Conservation (phyloP, 176 grass and related monocot genomes). For the Metroxylon sagu region DNA sequence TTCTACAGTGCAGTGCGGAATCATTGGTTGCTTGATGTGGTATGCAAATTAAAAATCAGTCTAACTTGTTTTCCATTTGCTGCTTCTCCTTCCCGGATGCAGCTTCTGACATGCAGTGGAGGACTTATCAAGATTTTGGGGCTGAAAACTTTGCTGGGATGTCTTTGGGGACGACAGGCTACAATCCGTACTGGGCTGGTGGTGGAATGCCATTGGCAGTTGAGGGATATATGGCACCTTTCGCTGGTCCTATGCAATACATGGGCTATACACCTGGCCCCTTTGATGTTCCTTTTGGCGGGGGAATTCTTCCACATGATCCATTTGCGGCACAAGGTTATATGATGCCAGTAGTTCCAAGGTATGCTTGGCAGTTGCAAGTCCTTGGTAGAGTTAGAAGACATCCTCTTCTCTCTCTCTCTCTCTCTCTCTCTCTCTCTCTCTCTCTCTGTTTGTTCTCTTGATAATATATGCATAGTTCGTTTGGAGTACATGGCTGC, state of each 20-base stretch:
- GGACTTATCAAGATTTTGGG: slow-evolving; percentile 65
- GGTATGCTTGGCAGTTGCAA: slow-evolving; percentile 27
- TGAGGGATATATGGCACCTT: slow-evolving; percentile 65
- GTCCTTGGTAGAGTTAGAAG: too few species aligned
- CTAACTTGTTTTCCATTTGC: neutral
- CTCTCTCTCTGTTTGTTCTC: neutral
- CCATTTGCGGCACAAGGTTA: slow-evolving; percentile 73
- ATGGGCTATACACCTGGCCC: slow-evolving; percentile 72
- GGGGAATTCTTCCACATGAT: slow-evolving; percentile 66
- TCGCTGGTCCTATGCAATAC: slow-evolving; percentile 66
- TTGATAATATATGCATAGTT: neutral
- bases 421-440: too few species aligned
- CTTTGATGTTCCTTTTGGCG: slow-evolving; percentile 60
- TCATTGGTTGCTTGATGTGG: too few species aligned
- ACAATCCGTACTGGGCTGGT: slow-evolving; percentile 73
- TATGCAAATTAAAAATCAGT: neutral
- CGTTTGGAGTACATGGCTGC: neutral
- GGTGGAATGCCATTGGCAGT: slow-evolving; percentile 54
- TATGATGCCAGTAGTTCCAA: slow-evolving; percentile 81
- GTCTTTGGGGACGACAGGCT: slow-evolving; percentile 53
- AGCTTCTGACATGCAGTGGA: slow-evolving; percentile 71
- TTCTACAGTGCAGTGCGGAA: too few species aligned
- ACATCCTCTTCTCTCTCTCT: too few species aligned
- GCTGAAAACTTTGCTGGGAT: slow-evolving; percentile 66
- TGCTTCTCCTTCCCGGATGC: slow-evolving; percentile 11